Evolutionary conservation across 768 basidiomycete genomes (phyloP).

Genomic region (Calocybe cyanea): DNA sequence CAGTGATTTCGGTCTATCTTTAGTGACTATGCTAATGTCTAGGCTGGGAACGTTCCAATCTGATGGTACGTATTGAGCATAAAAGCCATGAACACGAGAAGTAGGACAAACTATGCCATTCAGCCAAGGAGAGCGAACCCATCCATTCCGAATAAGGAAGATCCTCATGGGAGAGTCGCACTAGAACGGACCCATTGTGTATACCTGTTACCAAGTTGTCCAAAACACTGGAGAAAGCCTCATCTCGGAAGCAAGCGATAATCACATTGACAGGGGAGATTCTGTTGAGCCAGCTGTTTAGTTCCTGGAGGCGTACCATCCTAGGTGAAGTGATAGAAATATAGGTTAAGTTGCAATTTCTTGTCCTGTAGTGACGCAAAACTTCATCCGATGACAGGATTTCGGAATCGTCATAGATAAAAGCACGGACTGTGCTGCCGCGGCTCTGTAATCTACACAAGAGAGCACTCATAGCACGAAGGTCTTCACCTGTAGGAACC

Average conservation of each 20-base stretch:
- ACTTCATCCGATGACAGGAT: slow-evolving; percentile 1
- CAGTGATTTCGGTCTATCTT: slow-evolving; percentile 71
- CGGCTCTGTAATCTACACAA: slow-evolving; percentile 30
- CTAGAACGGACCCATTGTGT: slow-evolving; percentile 25
- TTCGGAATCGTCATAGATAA: slow-evolving; percentile 23
- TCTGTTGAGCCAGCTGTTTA: neutral
- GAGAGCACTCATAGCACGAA: slow-evolving; percentile 27
- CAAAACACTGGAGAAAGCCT: slow-evolving; percentile 15
- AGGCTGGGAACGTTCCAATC: slow-evolving; percentile 74
- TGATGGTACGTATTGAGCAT: slow-evolving; percentile 27
- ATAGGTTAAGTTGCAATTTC: slow-evolving; percentile 19
- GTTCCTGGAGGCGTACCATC: neutral
- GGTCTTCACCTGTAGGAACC: slow-evolving; percentile 30
- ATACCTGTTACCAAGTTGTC: slow-evolving; percentile 2
- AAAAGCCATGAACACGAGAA: slow-evolving; percentile 7
- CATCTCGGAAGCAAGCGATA: slow-evolving; percentile 28
- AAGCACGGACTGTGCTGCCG: slow-evolving; percentile 26
- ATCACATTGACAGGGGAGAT: slow-evolving; percentile 26
- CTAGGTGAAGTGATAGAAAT: slow-evolving; percentile 2
- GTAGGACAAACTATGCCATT: slow-evolving; percentile 49
- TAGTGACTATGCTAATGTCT: slow-evolving; percentile 73
- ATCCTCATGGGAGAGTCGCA: slow-evolving; percentile 47
- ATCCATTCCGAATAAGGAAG: slow-evolving; percentile 59
- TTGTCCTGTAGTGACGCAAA: slow-evolving; percentile 8
- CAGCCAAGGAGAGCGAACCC: slow-evolving; percentile 47